Evolutionary conservation across 2,329 filamentous ascomycete species (phyloP).

Genomic region (Aureobasidium sp.): DNA sequence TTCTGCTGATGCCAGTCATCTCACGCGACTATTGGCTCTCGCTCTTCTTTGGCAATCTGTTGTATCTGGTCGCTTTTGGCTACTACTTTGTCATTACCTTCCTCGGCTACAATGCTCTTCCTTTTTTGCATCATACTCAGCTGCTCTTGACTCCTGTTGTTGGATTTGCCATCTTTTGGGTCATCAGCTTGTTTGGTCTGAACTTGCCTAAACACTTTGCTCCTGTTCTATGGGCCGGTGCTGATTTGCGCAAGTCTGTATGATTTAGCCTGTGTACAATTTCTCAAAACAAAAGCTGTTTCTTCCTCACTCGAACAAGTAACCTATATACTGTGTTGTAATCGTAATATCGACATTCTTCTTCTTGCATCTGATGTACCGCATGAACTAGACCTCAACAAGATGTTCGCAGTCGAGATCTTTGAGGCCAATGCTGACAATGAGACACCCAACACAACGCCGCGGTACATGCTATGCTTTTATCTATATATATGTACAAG

Average conservation of each 20-base stretch:
- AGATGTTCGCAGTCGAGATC: no score
- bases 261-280: slow-evolving; percentile 4
- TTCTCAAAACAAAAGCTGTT: background rate
- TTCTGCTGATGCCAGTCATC: slow-evolving; percentile 55
- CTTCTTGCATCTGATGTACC: no score
- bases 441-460: no score
- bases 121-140: slow-evolving; percentile 59
- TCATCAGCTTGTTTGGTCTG: slow-evolving; percentile 42
- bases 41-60: slow-evolving; percentile 54
- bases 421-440: no score
- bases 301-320: background rate
- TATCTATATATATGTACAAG: background rate
- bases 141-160: slow-evolving; percentile 54
- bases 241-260: slow-evolving; percentile 26
- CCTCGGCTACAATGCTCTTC: slow-evolving; percentile 59
- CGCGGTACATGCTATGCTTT: background rate
- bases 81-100: slow-evolving; percentile 64
- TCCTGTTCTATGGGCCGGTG: slow-evolving; percentile 42
- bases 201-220: slow-evolving; percentile 43
- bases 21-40: slow-evolving; percentile 47
- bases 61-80: slow-evolving; percentile 55
- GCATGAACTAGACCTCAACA: no score
- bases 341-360: background rate
- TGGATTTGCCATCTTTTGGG: slow-evolving; percentile 52
- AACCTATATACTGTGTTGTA: background rate